Base-by-base conservation (phyloP, 164 flowering plant species). In the Nelumbo lutea region DNA sequence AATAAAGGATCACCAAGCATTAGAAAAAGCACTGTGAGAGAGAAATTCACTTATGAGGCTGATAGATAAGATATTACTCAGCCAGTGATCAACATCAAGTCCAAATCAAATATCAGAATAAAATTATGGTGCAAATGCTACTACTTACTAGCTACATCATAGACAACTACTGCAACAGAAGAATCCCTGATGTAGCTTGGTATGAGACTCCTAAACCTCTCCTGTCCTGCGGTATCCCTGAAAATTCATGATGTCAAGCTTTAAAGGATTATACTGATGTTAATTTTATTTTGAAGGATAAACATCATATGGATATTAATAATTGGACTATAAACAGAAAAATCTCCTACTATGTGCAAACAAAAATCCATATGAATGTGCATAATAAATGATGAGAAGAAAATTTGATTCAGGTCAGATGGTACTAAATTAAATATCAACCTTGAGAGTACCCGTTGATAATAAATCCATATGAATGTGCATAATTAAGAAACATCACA, bases 211-310 rank as follows among this genome's bases (percentile, higher is more conserved):
- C 97, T 82, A 75, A 91, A 91, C 73, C 97, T 88, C 80, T 91
- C 96, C 66, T 91, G 97, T 43, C 96, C 96, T 39, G 97, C 97
- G 39, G 97, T 92, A 74, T 91, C 97, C 97, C 97, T 91, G 86
- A 63, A 9, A 61, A 27, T 10, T 11, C 1, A 53, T 10, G 14
- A 10, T 11, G 14, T 52, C 14, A 53, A 15, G 14, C 14, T 53
- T 53, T 15, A 10, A 2, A 53, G 27, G 3, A 53, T 9, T 53
- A 53, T 53, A 15, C 14, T 4, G 14, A 10, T 4, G 14, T 53
- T 9, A 53, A 11, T 11, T 2, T 14, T 2, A 53, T 11, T 13
- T 11, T 13, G 2, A 51, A 27, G 9, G 55, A 13, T 51, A 10
- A 7, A 51, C 13, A 51, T 51, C 55, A 51, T 6, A 13, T 2